Percentiles rank a stretch among this genome's conserved stretches.
phyloP scores from a whole-genome alignment of 1,139 yeast genomes.

The Sugiyamaella pinicola region DNA sequence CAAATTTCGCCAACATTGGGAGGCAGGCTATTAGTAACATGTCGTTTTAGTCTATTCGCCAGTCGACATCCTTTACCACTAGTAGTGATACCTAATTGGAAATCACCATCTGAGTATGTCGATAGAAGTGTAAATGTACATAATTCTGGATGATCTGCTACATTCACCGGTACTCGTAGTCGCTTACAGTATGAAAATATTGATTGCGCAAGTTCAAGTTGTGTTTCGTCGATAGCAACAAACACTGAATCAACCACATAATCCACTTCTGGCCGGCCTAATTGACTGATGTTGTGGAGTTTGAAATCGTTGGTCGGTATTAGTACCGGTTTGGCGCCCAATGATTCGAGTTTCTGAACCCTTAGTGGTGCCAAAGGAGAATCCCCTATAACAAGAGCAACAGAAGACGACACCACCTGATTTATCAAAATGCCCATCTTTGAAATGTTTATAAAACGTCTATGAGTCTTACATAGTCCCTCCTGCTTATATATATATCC shows the following conservation, averaged over 20 bases:
- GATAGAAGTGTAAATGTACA: constrained; percentile 81
- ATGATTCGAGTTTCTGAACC: constrained; percentile 50
- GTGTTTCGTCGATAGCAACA: constrained; percentile 50
- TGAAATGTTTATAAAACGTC: neutral
- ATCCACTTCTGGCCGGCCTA: constrained; percentile 68
- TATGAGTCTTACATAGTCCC: too few relatives aligned
- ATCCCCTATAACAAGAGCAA: constrained; percentile 63
- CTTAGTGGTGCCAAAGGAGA: constrained; percentile 57
- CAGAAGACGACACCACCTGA: constrained; percentile 54
- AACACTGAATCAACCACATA: constrained; percentile 74
- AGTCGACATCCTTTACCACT: constrained; percentile 88
- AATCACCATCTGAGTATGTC: constrained; percentile 66
- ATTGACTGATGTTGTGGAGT: constrained; percentile 35
- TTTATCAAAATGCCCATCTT: constrained; percentile 51
- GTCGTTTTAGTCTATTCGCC: constrained; percentile 79
- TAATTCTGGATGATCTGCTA: constrained; percentile 68
- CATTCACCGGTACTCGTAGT: constrained; percentile 78
- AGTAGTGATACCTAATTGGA: constrained; percentile 84
- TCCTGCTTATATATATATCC: constrained; percentile 5
- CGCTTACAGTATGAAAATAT: constrained; percentile 56
- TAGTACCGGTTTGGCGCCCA: constrained; percentile 63
- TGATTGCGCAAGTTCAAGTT: constrained; percentile 41
- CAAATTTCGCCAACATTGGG: constrained; percentile 69
- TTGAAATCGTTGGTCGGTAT: constrained; percentile 34
- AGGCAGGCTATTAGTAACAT: constrained; percentile 64